Evolutionary conservation across 78 protist genomes (phyloP).

Genomic region (Planoprotostelium fungivorum): DNA sequence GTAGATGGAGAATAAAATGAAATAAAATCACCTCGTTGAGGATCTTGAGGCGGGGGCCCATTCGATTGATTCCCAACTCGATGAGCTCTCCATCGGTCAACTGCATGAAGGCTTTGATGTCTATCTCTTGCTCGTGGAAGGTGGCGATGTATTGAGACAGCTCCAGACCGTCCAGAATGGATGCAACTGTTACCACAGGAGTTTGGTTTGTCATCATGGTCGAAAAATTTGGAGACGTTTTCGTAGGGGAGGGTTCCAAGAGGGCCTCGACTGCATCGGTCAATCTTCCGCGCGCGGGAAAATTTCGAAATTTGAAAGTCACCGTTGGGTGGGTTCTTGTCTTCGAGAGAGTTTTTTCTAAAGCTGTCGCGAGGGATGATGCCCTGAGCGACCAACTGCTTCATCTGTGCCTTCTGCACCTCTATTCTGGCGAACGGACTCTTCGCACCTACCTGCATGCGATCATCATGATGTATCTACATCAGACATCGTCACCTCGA

Average conservation of each 20-base stretch:
- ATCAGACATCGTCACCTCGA: not conserved
- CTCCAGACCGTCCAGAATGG: not conserved
- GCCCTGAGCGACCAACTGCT: not conserved
- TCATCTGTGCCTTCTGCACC: not conserved
- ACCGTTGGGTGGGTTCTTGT: not conserved
- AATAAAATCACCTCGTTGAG: not conserved
- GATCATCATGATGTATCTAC: not conserved
- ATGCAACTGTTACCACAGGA: not conserved
- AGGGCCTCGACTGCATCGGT: no score
- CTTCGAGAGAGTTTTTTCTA: not conserved
- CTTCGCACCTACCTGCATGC: not conserved
- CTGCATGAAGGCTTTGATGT: not conserved
- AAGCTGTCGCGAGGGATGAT: not conserved
- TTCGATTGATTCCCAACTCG: not conserved
- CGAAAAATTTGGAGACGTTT: not conserved
- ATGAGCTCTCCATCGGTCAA: not conserved
- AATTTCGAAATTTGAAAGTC: not conserved
- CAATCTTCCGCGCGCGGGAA: not conserved
- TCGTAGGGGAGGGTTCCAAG: no score
- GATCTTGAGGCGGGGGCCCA: constrained; percentile 1
- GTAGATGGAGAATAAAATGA: no score
- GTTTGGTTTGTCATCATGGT: not conserved
- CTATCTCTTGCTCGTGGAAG: not conserved
- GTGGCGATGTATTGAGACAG: not conserved
- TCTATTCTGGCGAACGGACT: not conserved